Percentiles rank a stretch among this genome's conserved stretches.
Conservation (phyloP, 2,329 filamentous ascomycete species). For the Claviceps monticola region DNA sequence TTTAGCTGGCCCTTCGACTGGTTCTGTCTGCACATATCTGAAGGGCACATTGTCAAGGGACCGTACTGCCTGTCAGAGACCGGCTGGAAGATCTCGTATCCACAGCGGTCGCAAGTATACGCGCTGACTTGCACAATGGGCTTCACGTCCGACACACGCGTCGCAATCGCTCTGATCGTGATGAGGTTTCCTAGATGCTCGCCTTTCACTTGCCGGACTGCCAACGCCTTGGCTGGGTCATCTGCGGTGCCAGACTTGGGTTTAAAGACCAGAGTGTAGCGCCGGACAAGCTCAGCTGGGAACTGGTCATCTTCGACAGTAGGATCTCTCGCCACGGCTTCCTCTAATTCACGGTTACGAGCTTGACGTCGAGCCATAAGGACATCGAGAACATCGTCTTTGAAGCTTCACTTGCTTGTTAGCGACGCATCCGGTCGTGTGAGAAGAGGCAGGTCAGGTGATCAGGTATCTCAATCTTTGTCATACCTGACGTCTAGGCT, state of each 20-base stretch:
- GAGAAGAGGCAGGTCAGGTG: neutral
- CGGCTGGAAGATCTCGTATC: constrained; percentile 95
- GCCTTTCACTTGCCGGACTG: constrained; percentile 86
- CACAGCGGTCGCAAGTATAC: constrained; percentile 93
- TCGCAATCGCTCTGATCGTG: constrained; percentile 86
- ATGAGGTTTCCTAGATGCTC: constrained; percentile 90
- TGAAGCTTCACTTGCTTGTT: constrained; percentile 50
- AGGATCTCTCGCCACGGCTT: constrained; percentile 54
- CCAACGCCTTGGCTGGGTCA: constrained; percentile 50
- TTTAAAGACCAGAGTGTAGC: constrained; percentile 95
- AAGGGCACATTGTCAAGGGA: constrained; percentile 75
- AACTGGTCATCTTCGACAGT: constrained; percentile 63
- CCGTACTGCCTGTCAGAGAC: constrained; percentile 83
- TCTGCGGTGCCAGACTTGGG: constrained; percentile 63
- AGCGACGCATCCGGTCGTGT: neutral
- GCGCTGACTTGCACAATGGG: constrained; percentile 95
- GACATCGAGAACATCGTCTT: constrained; percentile 93
- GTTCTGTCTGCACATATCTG: constrained; percentile 77
- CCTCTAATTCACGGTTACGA: constrained; percentile 64
- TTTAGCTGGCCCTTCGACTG: constrained; percentile 89
- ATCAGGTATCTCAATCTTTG: neutral
- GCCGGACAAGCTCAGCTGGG: constrained; percentile 77
- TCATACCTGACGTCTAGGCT: constrained; percentile 59
- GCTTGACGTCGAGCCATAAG: constrained; percentile 85
- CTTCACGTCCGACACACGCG: constrained; percentile 93